Base-by-base conservation (phyloP, 192 early-diverging fungal genomes). In the Coemansia sp. region DNA sequence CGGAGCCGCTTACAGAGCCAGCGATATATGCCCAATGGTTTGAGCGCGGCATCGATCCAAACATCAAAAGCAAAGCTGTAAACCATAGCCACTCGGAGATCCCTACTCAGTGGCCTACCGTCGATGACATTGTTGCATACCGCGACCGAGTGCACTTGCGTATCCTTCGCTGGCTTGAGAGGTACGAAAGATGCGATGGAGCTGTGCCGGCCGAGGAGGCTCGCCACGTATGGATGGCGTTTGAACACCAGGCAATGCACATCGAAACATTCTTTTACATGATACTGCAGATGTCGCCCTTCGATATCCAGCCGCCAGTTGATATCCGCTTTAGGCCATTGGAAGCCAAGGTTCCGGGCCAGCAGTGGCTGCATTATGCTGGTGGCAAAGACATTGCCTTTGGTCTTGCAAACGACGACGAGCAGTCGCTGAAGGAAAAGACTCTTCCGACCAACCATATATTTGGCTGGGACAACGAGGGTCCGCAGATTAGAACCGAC, bases 161-260 rank as follows among this genome's bases (percentile, higher is more conserved):
- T 6, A 58, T 93, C 0, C 26, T 63, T 9, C 33, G 52, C 25
- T 68, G 91, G 39, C 45, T 93, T 8, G 45, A 30, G 2, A 48
- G 26, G 43, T 67, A 72, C 55, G 62, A 67, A 52, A 58, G 29
- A 46, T 51, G 25, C 2, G 23, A 48, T 16, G 39, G 57, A 6
- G 9, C 26, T 2, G 42, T 39, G 13, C 31, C 64, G 15, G 64
- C 49, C 12, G 55, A 64, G 18, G 64, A 59, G 26, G 86, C 81
- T 6, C 82, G 92, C 21, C 86, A 87, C 16, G 29, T 95, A 23
- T 93, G 86, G 86, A 95, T 97, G 94, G 81, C 84, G 13, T 95
- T 91, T 81, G 95, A 97, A 72, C 95, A 97, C 70, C 91, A 97
- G 63, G 93, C 89, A 1, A 90, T 95, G 93, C 95, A 97, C 62